Base-by-base conservation (phyloP, 164 flowering plant species). In the Chloranthus sessilifolius region DNA sequence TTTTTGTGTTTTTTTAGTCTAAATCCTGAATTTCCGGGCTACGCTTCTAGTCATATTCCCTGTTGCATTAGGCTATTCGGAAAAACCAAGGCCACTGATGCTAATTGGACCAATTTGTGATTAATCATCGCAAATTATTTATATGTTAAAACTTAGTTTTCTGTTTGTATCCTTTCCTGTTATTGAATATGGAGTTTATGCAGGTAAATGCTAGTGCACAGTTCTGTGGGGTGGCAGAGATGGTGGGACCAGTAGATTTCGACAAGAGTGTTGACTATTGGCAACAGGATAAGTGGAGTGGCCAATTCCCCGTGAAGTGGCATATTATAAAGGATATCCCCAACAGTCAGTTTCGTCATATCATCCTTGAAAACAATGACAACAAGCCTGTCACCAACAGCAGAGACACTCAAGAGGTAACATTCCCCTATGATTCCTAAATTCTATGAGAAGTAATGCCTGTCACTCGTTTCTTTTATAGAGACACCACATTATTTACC, bases 181-280 rank as follows among this genome's bases (percentile, higher is more conserved):
- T 55, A 39, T 58, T 2, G n/a, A n/a, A n/a, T n/a, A n/a, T n/a
- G n/a, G n/a, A n/a, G n/a, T n/a, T n/a, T n/a, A n/a, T 63, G 56
- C 76, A 91, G 98, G 98, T 91, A 28, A 91, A 91, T 77, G 88
- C 96, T 12, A 91, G 96, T 79, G 92, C 82, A 31, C 96, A 91
- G 58, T 88, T 91, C 61, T 85, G 95, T 65, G 98, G 98, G 43
- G 90, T 88, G 49, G 96, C 96, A 52, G 95, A 88, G 72, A 91
- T 91, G 98, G 60, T 78, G 52, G 96, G 98, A 43, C 85, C 85
- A 20, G 94, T 91, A 20, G 96, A 91, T 64, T 91, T 91, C 66
- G 90, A 85, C 38, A 80, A 71, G 60, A 80, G 77, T 65, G 90
- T 86, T 35, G 85, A 83, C 53, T 88, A 83, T 69, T 91, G 98